Conservation (phyloP, 192 early-diverging fungal species). For the Chytriomyces confervae region DNA sequence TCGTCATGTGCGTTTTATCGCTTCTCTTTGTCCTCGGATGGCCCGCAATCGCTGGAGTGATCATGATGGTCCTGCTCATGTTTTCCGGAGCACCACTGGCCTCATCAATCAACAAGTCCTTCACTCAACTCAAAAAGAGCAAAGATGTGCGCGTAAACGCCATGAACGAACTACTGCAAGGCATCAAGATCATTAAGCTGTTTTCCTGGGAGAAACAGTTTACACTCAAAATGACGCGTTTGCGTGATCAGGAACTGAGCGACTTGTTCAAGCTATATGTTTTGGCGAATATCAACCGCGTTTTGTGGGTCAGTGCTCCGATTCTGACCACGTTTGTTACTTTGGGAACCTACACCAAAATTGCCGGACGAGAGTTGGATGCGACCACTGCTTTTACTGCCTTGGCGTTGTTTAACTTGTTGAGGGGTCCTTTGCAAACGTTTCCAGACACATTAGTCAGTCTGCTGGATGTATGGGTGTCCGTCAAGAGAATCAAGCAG, state of each 20-base stretch:
- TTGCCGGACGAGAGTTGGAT: slow-evolving; percentile 62
- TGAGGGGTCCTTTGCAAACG: slow-evolving; percentile 51
- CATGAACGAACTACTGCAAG: slow-evolving; percentile 68
- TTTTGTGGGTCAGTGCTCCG: slow-evolving; percentile 59
- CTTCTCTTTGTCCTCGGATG: slow-evolving; percentile 76
- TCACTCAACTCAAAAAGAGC: slow-evolving; percentile 44
- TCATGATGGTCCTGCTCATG: slow-evolving; percentile 52
- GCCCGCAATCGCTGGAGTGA: slow-evolving; percentile 77
- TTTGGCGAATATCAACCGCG: slow-evolving; percentile 29
- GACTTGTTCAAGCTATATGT: slow-evolving; percentile 10
- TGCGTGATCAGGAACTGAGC: slow-evolving; percentile 49
- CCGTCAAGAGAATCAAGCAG: slow-evolving; percentile 49
- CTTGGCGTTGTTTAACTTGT: slow-evolving; percentile 62
- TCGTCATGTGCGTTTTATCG: slow-evolving; percentile 62
- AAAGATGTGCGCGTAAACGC: slow-evolving; percentile 76
- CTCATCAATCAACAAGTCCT: slow-evolving; percentile 39
- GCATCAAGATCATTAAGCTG: slow-evolving; percentile 79
- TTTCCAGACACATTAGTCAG: slow-evolving; percentile 62
- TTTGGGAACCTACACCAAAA: slow-evolving; percentile 57
- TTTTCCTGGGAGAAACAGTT: slow-evolving; percentile 75
- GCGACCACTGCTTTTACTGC: slow-evolving; percentile 64
- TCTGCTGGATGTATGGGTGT: slow-evolving; percentile 53
- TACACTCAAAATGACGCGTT: slow-evolving; percentile 61
- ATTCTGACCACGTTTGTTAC: slow-evolving; percentile 58
- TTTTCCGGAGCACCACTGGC: slow-evolving; percentile 40